Evolutionary conservation across 2,329 filamentous ascomycete species (phyloP).

Genomic region (Pseudogymnoascus sp.): DNA sequence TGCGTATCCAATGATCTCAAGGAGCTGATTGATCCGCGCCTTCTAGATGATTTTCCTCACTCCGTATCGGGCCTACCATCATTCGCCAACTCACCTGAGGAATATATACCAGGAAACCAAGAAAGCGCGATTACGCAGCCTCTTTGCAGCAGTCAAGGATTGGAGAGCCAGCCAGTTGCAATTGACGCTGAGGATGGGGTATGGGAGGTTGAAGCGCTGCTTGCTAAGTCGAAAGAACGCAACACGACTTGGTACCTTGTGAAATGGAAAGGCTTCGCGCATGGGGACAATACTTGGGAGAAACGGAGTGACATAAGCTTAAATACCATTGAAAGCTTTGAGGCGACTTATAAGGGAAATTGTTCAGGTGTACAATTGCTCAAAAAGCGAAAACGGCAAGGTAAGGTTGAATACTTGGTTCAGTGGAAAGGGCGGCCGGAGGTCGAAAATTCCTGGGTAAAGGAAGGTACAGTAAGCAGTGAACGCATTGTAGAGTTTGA

Average conservation of each 20-base stretch:
- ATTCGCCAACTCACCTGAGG: background rate
- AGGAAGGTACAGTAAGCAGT: slow-evolving; percentile 15
- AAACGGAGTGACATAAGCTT: slow-evolving; percentile 15
- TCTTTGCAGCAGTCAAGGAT: background rate
- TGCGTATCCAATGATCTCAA: background rate
- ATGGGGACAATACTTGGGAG: slow-evolving; percentile 19
- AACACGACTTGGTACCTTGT: slow-evolving; percentile 20
- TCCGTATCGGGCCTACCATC: background rate
- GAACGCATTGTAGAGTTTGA: slow-evolving; percentile 14
- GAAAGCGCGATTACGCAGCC: background rate
- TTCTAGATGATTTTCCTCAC: background rate
- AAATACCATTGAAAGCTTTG: slow-evolving; percentile 14
- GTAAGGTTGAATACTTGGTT: slow-evolving; percentile 16
- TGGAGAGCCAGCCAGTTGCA: background rate
- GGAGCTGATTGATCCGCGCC: background rate
- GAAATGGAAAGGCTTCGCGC: slow-evolving; percentile 19
- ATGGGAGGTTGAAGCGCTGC: slow-evolving; percentile 18
- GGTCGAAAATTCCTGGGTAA: slow-evolving; percentile 15
- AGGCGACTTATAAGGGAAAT: slow-evolving; percentile 17
- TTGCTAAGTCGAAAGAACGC: slow-evolving; percentile 20
- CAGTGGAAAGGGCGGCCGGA: slow-evolving; percentile 14
- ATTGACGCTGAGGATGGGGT: background rate
- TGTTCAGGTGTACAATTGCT: slow-evolving; percentile 13
- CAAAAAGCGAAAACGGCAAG: slow-evolving; percentile 12
- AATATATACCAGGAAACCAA: background rate